A percentile compares a stretch with the other conserved stretches of the same genome.
These are phyloP conservation scores for Penicillium sp. DNA, from an alignment of 2,329 filamentous ascomycete species.

Conservation along the genomic window DNA sequence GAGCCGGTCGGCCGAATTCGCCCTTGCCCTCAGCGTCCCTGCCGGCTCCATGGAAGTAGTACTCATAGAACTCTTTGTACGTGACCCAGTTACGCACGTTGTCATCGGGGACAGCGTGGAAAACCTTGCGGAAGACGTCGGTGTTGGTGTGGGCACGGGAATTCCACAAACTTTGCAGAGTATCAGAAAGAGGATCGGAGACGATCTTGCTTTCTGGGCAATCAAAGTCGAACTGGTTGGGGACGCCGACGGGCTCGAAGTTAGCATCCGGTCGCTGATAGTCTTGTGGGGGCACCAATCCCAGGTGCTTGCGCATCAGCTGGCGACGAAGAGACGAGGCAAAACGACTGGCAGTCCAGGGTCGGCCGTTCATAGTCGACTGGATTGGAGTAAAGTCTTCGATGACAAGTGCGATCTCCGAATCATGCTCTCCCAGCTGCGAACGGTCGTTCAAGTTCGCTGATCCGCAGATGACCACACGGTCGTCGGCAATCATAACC, in stretches of 20 bases:
- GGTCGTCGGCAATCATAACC: conserved; percentile 80
- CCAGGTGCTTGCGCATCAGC: conserved; percentile 88
- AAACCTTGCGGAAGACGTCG: conserved; percentile 60
- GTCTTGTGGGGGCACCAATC: conserved; percentile 72
- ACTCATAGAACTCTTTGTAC: conserved; percentile 64
- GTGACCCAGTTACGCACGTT: conserved; percentile 59
- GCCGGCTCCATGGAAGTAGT: conserved; percentile 53
- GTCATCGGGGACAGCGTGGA: conserved; percentile 63
- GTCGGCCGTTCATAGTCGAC: conserved; percentile 74
- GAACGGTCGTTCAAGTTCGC: conserved; percentile 91
- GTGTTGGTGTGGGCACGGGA: conserved; percentile 59
- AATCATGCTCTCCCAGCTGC: conserved; percentile 85
- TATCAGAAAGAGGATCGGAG: conserved; percentile 58
- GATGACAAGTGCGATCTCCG: conserved; percentile 85
- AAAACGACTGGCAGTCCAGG: conserved; percentile 76
- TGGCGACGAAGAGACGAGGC: conserved; percentile 77
- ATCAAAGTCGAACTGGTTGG: conserved; percentile 57
- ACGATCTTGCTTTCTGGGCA: conserved; percentile 51
- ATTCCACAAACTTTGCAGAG: conserved; percentile 59
- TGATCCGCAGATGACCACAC: conserved; percentile 78
- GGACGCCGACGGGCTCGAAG: conserved; percentile 57
- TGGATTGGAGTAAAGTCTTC: conserved; percentile 72
- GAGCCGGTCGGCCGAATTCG: conserved; percentile 44
- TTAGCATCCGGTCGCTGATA: conserved; percentile 60
- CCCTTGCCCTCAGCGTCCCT: conserved; percentile 47